phyloP scores from a whole-genome alignment of 2,329 filamentous ascomycete genomes.

The Podosphaera fusca region DNA sequence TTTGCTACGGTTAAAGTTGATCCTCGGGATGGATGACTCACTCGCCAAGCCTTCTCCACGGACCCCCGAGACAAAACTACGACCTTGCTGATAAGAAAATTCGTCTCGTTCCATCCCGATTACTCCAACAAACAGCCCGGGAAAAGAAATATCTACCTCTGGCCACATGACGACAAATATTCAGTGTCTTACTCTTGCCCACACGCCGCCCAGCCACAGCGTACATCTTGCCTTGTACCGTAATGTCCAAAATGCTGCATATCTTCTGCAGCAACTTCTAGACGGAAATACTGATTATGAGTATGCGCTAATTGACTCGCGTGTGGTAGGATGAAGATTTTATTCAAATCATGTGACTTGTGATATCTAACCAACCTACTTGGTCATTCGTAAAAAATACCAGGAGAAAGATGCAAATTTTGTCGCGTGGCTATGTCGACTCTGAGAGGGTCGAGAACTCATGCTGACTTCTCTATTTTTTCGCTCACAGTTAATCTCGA shows the following conservation, averaged over 20 bases:
- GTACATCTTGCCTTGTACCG: slow-evolving; percentile 57
- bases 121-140: too few species aligned
- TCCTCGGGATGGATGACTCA: too few species aligned
- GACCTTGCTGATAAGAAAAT: too few species aligned
- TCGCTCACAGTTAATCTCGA: slow-evolving; percentile 22
- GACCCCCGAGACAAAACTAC: too few species aligned
- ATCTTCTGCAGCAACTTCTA: slow-evolving; percentile 66
- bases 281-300: slow-evolving; percentile 66
- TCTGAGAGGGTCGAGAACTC: too few species aligned
- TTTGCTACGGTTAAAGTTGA: too few species aligned
- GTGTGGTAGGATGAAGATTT: slow-evolving; percentile 30
- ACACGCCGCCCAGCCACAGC: slow-evolving; percentile 43
- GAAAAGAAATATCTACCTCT: too few species aligned
- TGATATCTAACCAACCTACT: slow-evolving; percentile 4
- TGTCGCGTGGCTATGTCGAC: too few species aligned
- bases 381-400: background rate
- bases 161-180: too few species aligned
- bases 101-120: too few species aligned
- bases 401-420: background rate
- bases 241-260: slow-evolving; percentile 52
- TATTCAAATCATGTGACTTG: background rate
- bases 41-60: too few species aligned
- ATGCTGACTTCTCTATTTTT: background rate
- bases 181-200: slow-evolving; percentile 14
- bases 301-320: slow-evolving; percentile 82